Conservation (phyloP, 495 filamentous ascomycete genomes). For the Aspergillus cristatus region DNA sequence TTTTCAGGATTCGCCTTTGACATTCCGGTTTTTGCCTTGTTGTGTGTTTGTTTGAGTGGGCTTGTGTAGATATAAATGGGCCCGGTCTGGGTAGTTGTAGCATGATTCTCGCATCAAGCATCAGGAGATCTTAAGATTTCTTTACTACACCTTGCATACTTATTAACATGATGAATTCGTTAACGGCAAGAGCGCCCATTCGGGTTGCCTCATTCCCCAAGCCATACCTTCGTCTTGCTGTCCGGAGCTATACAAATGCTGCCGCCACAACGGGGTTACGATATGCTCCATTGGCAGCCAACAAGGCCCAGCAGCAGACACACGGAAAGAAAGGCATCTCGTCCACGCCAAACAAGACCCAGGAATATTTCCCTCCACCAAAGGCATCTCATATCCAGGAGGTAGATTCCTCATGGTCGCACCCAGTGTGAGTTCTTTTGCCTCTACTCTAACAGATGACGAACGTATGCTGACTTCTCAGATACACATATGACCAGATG, state of each 20-base stretch:
- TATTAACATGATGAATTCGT: conserved; percentile 12
- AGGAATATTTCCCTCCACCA: conserved; percentile 30
- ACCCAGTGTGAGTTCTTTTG: conserved; percentile 32
- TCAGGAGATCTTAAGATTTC: too few relatives aligned
- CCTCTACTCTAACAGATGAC: not conserved
- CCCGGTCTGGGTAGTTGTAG: not conserved
- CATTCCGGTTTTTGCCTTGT: not conserved
- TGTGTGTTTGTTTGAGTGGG: not conserved
- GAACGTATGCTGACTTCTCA: conserved; percentile 14
- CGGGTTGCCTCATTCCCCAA: conserved; percentile 22
- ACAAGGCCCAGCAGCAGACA: conserved; percentile 6
- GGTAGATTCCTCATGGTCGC: conserved; percentile 28
- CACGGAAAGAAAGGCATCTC: conserved; percentile 26
- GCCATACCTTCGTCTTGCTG: conserved; percentile 16
- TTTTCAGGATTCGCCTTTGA: too few relatives aligned
- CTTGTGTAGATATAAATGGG: not conserved
- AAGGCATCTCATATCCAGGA: conserved; percentile 26
- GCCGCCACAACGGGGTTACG: conserved; percentile 13
- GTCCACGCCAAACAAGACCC: conserved; percentile 25
- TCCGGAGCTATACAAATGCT: conserved; percentile 18
- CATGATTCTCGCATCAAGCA: too few relatives aligned
- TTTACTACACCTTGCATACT: too few relatives aligned
- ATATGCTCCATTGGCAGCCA: conserved; percentile 9
- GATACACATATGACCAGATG: conserved; percentile 59
- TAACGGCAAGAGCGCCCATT: conserved; percentile 24